phyloP scores from a whole-genome alignment of 495 filamentous ascomycete genomes.

The Penicillium cosmopolitanum region DNA sequence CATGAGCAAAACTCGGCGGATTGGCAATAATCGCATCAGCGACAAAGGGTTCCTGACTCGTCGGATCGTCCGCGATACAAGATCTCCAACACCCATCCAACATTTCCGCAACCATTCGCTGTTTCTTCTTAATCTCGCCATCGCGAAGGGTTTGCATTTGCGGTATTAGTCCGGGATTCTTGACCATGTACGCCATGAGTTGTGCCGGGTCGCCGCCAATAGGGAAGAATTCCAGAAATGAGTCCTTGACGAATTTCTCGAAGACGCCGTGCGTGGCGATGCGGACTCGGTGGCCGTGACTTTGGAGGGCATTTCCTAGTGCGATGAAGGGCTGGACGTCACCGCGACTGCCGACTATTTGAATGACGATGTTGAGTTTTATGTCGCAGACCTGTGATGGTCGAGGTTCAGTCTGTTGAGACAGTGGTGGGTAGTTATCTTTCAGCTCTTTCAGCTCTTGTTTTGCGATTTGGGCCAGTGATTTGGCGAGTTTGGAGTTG shows the following conservation, averaged over 20 bases:
- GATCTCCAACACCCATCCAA: constrained; percentile 56
- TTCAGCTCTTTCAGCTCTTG: constrained; percentile 22
- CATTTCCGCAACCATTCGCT: constrained; percentile 52
- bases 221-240: constrained; percentile 55
- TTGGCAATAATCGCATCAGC: constrained; percentile 72
- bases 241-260: constrained; percentile 55
- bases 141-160: constrained; percentile 40
- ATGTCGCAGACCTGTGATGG: constrained; percentile 6
- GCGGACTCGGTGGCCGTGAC: constrained; percentile 52
- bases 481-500: constrained; percentile 26
- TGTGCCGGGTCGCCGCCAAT: constrained; percentile 63
- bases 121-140: constrained; percentile 46
- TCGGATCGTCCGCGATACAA: constrained; percentile 19
- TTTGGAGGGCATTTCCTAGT: constrained; percentile 55
- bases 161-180: constrained; percentile 52
- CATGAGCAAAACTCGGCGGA: constrained; percentile 67
- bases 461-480: constrained; percentile 20
- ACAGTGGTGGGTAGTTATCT: neutral
- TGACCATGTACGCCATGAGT: constrained; percentile 62
- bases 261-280: constrained; percentile 63
- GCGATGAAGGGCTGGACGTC: constrained; percentile 72
- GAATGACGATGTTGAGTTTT: constrained; percentile 71
- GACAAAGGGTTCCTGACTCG: constrained; percentile 53
- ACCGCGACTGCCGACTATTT: constrained; percentile 69
- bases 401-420: constrained; percentile 1